A percentile compares a stretch with the other conserved stretches of the same genome.
phyloP scores from a whole-genome alignment of 2,329 filamentous ascomycete genomes.

The Colletotrichum sansevieriae region DNA sequence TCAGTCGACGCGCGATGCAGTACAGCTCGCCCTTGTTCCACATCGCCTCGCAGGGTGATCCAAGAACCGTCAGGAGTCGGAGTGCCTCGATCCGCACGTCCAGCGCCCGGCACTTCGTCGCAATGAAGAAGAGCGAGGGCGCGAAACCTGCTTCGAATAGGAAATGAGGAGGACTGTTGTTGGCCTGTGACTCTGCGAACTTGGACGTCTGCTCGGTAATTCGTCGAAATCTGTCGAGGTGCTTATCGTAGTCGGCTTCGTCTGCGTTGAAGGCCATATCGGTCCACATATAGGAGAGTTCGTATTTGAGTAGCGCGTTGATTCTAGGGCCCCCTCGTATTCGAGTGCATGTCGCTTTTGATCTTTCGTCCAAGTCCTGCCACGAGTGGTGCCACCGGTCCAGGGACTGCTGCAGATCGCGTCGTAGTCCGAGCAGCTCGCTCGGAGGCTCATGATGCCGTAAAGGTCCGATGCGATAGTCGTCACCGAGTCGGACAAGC shows the following conservation, averaged over 20 bases:
- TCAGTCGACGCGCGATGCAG: conserved; percentile 18
- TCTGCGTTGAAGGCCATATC: conserved; percentile 3
- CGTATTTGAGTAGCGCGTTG: conserved; percentile 1
- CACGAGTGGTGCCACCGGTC: background rate
- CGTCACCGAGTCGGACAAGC: background rate
- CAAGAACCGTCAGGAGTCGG: conserved; percentile 43
- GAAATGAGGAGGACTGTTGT: background rate
- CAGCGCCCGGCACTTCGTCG: conserved; percentile 44
- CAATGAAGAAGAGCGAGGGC: conserved; percentile 10
- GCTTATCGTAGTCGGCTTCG: background rate
- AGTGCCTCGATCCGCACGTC: conserved; percentile 55
- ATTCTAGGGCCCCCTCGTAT: background rate
- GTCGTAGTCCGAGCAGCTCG: background rate
- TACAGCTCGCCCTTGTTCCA: conserved; percentile 12
- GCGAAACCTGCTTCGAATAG: conserved; percentile 6
- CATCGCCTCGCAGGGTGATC: conserved; percentile 41
- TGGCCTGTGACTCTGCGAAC: background rate
- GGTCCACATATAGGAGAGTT: background rate
- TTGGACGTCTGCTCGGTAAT: conserved; percentile 51
- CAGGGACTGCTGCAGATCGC: background rate
- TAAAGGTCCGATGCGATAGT: background rate
- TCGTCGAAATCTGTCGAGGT: conserved; percentile 40
- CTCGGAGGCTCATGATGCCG: background rate
- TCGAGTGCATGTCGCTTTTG: background rate
- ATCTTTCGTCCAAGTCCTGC: conserved; percentile 12